Percentiles rank a stretch among this genome's conserved stretches.
Evolutionary conservation across 2,329 filamentous ascomycete species (phyloP).

Genomic region (Fusarium sp.): DNA sequence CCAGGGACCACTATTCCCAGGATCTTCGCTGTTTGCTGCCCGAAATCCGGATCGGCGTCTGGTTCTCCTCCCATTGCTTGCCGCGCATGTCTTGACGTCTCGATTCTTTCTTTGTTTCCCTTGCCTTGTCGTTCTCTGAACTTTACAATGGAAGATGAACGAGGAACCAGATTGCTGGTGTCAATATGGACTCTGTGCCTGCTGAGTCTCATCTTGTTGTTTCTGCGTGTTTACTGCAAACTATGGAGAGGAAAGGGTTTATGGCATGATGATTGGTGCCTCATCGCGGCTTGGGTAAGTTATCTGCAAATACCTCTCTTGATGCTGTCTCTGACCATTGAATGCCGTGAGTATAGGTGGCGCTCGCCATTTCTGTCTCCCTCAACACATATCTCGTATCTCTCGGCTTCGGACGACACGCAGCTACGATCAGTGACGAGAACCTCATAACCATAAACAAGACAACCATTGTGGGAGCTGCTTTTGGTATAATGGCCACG

Average conservation of each 20-base stretch:
- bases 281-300: slow-evolving; percentile 50
- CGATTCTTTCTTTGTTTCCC: not conserved
- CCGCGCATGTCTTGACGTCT: not conserved
- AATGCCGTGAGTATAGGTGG: slow-evolving; percentile 24
- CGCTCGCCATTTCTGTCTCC: slow-evolving; percentile 42
- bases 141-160: slow-evolving; percentile 25
- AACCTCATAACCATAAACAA: slow-evolving; percentile 41
- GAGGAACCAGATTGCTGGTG: slow-evolving; percentile 43
- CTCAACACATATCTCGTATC: slow-evolving; percentile 47
- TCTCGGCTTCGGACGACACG: slow-evolving; percentile 42
- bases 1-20: slow-evolving; percentile 5
- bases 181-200: slow-evolving; percentile 44
- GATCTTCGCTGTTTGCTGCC: not conserved
- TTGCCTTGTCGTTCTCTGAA: not conserved
- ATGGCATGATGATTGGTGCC: slow-evolving; percentile 50
- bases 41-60: slow-evolving; percentile 26
- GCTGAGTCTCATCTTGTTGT: slow-evolving; percentile 40
- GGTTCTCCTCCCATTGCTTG: not conserved
- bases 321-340: not conserved
- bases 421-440: slow-evolving; percentile 34
- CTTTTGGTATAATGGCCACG: slow-evolving; percentile 48
- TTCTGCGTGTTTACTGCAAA: slow-evolving; percentile 50
- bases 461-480: slow-evolving; percentile 41
- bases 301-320: not conserved
- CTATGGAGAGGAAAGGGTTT: slow-evolving; percentile 46